Conservation (phyloP, 495 filamentous ascomycete species). For the Sordaria brevicollis region DNA sequence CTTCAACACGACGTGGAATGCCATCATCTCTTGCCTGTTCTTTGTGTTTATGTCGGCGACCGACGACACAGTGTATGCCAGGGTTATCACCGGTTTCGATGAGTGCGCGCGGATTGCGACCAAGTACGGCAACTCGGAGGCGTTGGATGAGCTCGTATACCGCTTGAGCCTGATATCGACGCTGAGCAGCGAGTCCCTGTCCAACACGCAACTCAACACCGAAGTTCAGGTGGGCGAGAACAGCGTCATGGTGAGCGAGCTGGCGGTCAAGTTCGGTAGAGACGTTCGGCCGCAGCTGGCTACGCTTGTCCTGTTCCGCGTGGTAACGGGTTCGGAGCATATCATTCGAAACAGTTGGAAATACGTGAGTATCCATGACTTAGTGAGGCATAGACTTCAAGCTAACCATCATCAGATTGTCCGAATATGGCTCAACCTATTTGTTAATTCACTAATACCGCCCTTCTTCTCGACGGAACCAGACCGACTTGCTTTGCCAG, state of each 20-base stretch:
- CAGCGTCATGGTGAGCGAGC: slow-evolving; percentile 97
- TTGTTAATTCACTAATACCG: slow-evolving; percentile 88
- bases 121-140: slow-evolving; percentile 72
- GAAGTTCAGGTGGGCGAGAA: slow-evolving; percentile 87
- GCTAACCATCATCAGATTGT: slow-evolving; percentile 50
- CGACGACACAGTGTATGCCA: slow-evolving; percentile 91
- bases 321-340: slow-evolving; percentile 73
- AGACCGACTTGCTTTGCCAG: slow-evolving; percentile 60
- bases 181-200: slow-evolving; percentile 59
- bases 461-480: slow-evolving; percentile 67
- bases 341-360: slow-evolving; percentile 73
- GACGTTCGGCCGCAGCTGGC: slow-evolving; percentile 91
- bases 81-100: slow-evolving; percentile 88
- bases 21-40: slow-evolving; percentile 85
- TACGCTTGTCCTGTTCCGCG: slow-evolving; percentile 84
- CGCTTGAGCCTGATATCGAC: slow-evolving; percentile 86
- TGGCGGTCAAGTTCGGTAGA: slow-evolving; percentile 91
- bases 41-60: slow-evolving; percentile 99
- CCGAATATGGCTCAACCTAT: slow-evolving; percentile 88
- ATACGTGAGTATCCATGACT: slow-evolving; percentile 46
- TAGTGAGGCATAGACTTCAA: background rate
- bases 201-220: slow-evolving; percentile 85
- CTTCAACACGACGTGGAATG: slow-evolving; percentile 94
- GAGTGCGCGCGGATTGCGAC: slow-evolving; percentile 93
- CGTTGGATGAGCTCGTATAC: slow-evolving; percentile 82